These are phyloP conservation scores for Tricholoma sp. DNA, from an alignment of 768 basidiomycete species.

Conservation along the genomic window DNA sequence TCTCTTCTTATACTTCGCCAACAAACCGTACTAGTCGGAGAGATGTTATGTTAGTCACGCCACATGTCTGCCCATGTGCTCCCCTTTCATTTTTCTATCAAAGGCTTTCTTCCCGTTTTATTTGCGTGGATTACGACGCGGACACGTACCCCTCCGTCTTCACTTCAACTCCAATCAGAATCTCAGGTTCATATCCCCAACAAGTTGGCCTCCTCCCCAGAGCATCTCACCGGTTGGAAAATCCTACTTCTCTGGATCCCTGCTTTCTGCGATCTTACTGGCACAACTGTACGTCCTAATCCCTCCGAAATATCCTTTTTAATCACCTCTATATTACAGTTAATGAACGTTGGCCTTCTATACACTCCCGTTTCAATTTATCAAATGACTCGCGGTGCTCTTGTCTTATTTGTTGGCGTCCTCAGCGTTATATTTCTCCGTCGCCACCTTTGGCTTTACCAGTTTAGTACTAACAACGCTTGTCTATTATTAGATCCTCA, in stretches of 20 bases:
- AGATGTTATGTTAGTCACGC: conserved; percentile 78
- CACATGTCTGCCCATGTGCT: conserved; percentile 22
- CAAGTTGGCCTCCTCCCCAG: conserved; percentile 29
- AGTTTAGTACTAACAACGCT: conserved; percentile 36
- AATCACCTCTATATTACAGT: conserved; percentile 27
- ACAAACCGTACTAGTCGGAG: conserved; percentile 63
- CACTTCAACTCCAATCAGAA: conserved; percentile 54
- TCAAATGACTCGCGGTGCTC: conserved; percentile 92
- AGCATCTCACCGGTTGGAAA: conserved; percentile 60
- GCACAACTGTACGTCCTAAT: conserved; percentile 65
- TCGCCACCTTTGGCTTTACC: conserved; percentile 81
- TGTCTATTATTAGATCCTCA: conserved; percentile 4
- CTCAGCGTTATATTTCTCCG: conserved; percentile 89
- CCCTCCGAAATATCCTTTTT: neutral
- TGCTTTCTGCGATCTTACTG: conserved; percentile 85
- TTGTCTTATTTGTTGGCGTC: conserved; percentile 90
- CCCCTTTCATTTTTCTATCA: conserved; percentile 17
- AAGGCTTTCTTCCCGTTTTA: conserved; percentile 82
- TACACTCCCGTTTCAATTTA: conserved; percentile 97
- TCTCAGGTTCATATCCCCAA: conserved; percentile 33
- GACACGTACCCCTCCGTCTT: conserved; percentile 37
- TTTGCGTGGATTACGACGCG: conserved; percentile 51
- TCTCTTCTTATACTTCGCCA: conserved; percentile 15
- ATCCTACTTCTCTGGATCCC: conserved; percentile 82
- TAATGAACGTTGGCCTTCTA: conserved; percentile 95